Conservation (phyloP, 345 rosid species). For the Eucalyptus dawsonii region DNA sequence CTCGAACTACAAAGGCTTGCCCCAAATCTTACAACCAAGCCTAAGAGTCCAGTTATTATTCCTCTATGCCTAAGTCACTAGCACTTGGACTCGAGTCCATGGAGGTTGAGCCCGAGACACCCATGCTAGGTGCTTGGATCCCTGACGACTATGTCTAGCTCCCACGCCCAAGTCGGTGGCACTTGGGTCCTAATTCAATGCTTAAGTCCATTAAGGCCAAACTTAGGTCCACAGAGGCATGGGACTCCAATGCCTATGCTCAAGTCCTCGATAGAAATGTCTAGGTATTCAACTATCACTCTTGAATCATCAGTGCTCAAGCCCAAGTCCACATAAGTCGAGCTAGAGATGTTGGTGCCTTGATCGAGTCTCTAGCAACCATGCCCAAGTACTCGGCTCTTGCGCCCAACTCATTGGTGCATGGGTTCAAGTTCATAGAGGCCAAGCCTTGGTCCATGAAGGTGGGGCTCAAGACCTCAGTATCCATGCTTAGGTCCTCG, state of each 20-base stretch:
- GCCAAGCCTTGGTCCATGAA: neutral
- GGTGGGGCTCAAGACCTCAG: accelerated
- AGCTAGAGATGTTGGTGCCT: too few species aligned
- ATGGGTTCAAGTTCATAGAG: neutral
- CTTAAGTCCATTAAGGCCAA: neutral
- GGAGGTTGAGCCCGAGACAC: too few species aligned
- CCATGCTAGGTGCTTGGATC: too few species aligned
- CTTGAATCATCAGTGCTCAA: accelerated
- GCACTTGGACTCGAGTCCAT: too few species aligned
- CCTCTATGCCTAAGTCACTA: too few species aligned
- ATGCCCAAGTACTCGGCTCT: accelerated
- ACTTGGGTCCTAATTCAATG: too few species aligned
- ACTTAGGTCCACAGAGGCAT: neutral
- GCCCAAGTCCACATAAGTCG: too few species aligned
- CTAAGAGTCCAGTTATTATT: neutral
- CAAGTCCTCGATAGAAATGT: too few species aligned
- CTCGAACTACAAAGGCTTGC: neutral
- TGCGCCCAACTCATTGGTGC: neutral
- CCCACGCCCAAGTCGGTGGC: neutral
- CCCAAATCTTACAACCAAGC: neutral
- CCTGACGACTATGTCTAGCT: too few species aligned
- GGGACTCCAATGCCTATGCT: accelerated
- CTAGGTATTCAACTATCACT: too few species aligned
- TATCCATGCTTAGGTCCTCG: neutral
- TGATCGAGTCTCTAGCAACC: neutral